A percentile compares a stretch with the other conserved stretches of the same genome.
Evolutionary conservation across 2,329 filamentous ascomycete genomes (phyloP).

Genomic region (Fusarium albosuccineum): DNA sequence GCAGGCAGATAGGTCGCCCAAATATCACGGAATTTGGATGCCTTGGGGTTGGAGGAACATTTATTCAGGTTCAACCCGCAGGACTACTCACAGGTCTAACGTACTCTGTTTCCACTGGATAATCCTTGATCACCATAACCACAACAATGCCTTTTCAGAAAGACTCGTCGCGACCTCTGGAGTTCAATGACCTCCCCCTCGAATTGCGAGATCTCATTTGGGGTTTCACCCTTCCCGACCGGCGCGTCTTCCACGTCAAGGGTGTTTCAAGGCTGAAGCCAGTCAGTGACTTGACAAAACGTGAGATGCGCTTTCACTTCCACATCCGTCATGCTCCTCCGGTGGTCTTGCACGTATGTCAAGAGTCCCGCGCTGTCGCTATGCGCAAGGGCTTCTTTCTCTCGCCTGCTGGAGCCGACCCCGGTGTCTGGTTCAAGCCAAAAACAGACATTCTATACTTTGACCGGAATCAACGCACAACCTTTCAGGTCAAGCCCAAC

Average conservation of each 20-base stretch:
- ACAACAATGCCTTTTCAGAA: conserved; percentile 17
- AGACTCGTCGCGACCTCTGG: not conserved
- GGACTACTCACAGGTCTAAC: no score
- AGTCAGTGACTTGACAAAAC: not conserved
- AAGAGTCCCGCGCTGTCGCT: conserved; percentile 46
- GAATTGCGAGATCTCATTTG: conserved; percentile 50
- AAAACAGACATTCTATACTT: conserved; percentile 48
- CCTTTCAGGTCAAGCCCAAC: conserved; percentile 26
- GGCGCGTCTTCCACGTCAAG: conserved; percentile 50
- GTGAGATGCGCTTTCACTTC: conserved; percentile 36
- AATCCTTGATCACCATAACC: not conserved
- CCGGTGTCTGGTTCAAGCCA: conserved; percentile 46
- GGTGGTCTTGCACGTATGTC: conserved; percentile 38
- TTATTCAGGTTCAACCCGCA: no score
- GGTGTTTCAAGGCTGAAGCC: conserved; percentile 14
- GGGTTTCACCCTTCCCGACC: conserved; percentile 43
- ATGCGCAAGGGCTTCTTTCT: conserved; percentile 46
- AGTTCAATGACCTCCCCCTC: conserved; percentile 37
- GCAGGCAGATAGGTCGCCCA: conserved; percentile 26
- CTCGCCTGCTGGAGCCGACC: conserved; percentile 11
- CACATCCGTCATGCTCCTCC: conserved; percentile 41
- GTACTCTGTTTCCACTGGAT: no score
- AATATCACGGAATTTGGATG: conserved; percentile 24
- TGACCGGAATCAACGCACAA: conserved; percentile 44
- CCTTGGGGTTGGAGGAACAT: conserved; percentile 14